Conservation (phyloP, 2,329 filamentous ascomycete genomes). For the Stenocarpella maydis region DNA sequence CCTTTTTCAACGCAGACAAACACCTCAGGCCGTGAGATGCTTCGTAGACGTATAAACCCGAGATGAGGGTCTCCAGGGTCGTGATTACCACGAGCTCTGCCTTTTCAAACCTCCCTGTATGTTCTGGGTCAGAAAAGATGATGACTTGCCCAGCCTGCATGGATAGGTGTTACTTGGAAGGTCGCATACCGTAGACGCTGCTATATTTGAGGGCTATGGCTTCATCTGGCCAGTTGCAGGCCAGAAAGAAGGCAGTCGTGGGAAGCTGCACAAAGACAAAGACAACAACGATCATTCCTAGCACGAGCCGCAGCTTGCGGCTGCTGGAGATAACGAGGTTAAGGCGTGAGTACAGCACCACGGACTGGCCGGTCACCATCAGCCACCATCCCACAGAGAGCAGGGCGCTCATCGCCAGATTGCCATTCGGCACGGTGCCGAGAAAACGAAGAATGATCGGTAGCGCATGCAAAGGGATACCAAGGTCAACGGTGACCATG, state of each 20-base stretch:
- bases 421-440: constrained; percentile 12
- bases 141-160: background rate
- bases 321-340: constrained; percentile 60
- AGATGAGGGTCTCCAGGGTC: constrained; percentile 52
- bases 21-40: constrained; percentile 47
- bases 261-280: constrained; percentile 57
- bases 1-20: background rate
- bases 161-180: no score
- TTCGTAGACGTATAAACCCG: constrained; percentile 56
- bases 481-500: background rate
- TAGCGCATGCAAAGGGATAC: background rate
- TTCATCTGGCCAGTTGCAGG: constrained; percentile 40
- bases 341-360: constrained; percentile 64
- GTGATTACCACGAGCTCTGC: constrained; percentile 52
- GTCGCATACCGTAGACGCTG: background rate
- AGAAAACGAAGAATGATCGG: constrained; percentile 12
- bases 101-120: background rate
- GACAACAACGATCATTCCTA: constrained; percentile 58
- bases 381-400: constrained; percentile 59
- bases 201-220: constrained; percentile 20
- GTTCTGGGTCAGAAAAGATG: background rate
- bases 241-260: constrained; percentile 59
- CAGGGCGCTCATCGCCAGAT: constrained; percentile 42
- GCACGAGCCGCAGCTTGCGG: constrained; percentile 52
- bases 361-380: constrained; percentile 62